A percentile compares a stretch with the other conserved stretches of the same genome.
Evolutionary conservation across 441 rosid genomes (phyloP).

Genomic region (Aquilaria agallochum): DNA sequence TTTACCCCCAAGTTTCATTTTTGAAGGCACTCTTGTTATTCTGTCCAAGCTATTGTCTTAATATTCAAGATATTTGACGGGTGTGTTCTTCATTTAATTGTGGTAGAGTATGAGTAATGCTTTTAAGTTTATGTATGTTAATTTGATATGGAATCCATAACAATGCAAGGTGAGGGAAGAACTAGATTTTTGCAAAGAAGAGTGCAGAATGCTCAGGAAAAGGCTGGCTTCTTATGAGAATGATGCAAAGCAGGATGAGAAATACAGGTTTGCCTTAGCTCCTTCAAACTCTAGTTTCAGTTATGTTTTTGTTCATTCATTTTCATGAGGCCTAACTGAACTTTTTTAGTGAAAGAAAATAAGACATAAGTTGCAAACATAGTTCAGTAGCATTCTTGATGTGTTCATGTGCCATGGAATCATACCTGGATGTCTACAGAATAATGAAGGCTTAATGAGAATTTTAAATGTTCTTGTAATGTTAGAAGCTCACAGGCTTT

Average conservation of each 20-base stretch:
- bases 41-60: background rate
- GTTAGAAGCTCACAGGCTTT: too few relatives aligned
- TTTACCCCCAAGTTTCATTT: background rate
- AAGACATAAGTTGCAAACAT: too few relatives aligned
- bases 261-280: constrained; percentile 50
- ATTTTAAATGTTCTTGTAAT: too few relatives aligned
- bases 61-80: background rate
- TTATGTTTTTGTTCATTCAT: background rate
- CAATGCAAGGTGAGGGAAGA: constrained; percentile 49
- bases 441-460: too few relatives aligned
- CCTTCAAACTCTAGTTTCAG: background rate
- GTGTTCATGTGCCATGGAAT: too few relatives aligned
- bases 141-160: constrained; percentile 12
- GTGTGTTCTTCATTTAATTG: background rate
- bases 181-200: constrained; percentile 50
- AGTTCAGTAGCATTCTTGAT: too few relatives aligned
- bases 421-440: too few relatives aligned
- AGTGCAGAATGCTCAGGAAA: constrained; percentile 51
- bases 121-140: constrained; percentile 1
- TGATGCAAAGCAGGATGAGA: constrained; percentile 39
- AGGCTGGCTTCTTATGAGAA: constrained; percentile 38
- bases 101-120: background rate
- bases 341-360: too few relatives aligned
- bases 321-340: background rate
- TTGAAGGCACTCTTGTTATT: background rate